Base-by-base conservation (phyloP, 2,329 filamentous ascomycete species). In the Trichoderma sp. region DNA sequence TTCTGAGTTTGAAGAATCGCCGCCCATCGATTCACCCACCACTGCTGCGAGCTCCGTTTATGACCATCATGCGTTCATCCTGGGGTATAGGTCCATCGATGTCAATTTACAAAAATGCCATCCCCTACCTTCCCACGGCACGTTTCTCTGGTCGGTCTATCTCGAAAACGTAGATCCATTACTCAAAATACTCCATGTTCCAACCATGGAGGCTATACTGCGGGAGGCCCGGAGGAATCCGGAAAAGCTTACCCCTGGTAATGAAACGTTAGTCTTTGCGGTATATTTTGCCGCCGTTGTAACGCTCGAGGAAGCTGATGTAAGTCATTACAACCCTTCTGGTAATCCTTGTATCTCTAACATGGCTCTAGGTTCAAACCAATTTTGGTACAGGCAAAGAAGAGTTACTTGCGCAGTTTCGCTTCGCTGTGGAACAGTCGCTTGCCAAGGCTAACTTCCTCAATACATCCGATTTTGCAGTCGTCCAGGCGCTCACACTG, bases 121-220 rank as follows among this genome's bases (percentile, higher is more conserved):
- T 75, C 92, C 92, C 2, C 77, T 89, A 0, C 86, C 90, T 1
- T 88, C 88, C 1, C 90, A 91, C 73, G 90, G 92, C 63, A 85
- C 85, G 0, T 87, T 88, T 63, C 88, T 93, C 70, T 94, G 92
- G 92, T 86, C 89, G 64, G 85, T 90, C 12, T 94, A 89, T 79
- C 87, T 90, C 73, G 90, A 93, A 74, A 93, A 92, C 67, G 91
- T 94, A 9, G 91, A 94, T 76, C 90, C 92, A 0, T 80, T 94
- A 11, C 84, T 92, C 75, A 94, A 93, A 78, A 84, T 94, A 13
- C 77, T 94, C 8, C 92, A 95, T 77, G 83, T 92, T 0, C 92
- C 91, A 0, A 90, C 90, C 3, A 87, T 90, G 78, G 88, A 88
- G 71, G 85, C 86, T 32, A 83, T 88, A 0, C 85, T 94, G 47